Percentiles rank a stretch among this genome's conserved stretches.
Conservation (phyloP, 2,329 filamentous ascomycete genomes). For the Neonectria sp. region DNA sequence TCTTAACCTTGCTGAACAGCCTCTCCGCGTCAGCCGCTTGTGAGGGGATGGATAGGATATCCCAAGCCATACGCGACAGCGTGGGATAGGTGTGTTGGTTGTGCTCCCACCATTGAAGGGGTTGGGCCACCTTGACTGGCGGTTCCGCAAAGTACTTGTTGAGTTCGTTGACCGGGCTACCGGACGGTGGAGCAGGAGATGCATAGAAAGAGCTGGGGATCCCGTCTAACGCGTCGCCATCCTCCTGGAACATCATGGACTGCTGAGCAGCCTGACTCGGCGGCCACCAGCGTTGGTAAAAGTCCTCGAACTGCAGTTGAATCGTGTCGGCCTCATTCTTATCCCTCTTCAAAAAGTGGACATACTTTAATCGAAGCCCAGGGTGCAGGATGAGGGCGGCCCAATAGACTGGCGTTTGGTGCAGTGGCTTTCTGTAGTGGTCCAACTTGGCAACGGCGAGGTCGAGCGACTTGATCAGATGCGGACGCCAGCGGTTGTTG, state of each 20-base stretch:
- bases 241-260: neutral
- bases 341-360: neutral
- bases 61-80: neutral
- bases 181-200: neutral
- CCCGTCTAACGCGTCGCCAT: neutral
- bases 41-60: neutral
- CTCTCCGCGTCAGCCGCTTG: neutral
- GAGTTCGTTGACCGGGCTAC: neutral
- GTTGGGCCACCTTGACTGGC: neutral
- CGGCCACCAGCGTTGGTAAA: neutral
- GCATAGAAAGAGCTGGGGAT: neutral
- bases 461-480: neutral
- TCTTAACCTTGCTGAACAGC: neutral
- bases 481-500: neutral
- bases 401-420: neutral
- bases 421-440: neutral
- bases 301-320: neutral
- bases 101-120: neutral
- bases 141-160: neutral
- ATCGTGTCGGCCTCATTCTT: neutral
- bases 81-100: neutral
- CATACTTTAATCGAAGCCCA: neutral
- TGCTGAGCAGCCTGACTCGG: neutral
- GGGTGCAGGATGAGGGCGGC: slow-evolving; percentile 9
- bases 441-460: neutral